Evolutionary conservation across 78 protist species (phyloP), one percentile per base, ranked within the genome.

Genomic region (Polysphondylium violaceum): DNA sequence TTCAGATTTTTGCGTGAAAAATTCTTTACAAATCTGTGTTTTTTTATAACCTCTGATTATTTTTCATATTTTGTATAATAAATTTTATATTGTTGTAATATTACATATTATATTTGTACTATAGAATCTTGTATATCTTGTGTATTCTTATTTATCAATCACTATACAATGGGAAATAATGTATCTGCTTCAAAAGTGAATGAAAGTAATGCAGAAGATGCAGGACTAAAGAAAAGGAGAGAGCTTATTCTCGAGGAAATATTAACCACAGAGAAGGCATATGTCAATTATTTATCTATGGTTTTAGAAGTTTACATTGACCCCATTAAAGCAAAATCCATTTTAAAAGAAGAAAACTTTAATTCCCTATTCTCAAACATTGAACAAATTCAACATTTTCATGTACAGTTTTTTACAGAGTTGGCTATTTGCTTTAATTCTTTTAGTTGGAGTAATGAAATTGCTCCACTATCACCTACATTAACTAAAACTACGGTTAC

Each of bases 211-310:
- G 65, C 23, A 38, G 76, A 50, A 58, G 91, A 83, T 83, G 65
- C 31, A 14, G 2, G 31, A 43, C 23, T 41, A 21, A 83, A 83
- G 41, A 81, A 69, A 43, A 64, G 55, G n/a, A 83, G 91, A 83
- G 91, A 83, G 43, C 51, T 53, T 23, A 59, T 83, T 21, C 19
- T 83, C 12, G 91, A 83, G n/a, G 91, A 83, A 56, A 67, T 83
- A 21, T 23, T 83, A 12, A 69, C 51, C 23, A 83, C 91, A 14
- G 91, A 83, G 60, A 83, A 40, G 44, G 33, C 53, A 9, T 83
- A 69, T 83, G 78, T 71, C 7, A 83, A 59, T 19, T 83, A 83
- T 83, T 29, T 83, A 51, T 55, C 73, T 35, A 63, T 61, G 9
- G 33, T 83, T 17, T 43, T 41, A 43, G 91, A 83, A 0, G 61